Conservation (phyloP, 305 asterid species). For the Rubia tinctorum region DNA sequence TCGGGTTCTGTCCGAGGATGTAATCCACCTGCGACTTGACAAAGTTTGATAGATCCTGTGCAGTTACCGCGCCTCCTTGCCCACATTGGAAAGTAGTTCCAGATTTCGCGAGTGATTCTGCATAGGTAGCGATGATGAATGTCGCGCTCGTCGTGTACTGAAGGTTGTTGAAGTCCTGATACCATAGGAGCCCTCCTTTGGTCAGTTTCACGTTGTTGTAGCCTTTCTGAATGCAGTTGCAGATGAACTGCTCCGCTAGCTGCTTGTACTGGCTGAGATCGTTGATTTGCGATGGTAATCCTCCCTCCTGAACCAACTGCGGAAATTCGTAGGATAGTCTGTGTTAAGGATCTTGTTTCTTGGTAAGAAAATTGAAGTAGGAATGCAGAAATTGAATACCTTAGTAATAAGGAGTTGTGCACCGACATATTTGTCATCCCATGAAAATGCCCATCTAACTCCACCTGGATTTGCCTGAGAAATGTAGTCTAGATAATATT, state of each 20-base stretch:
- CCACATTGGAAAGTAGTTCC: conserved; percentile 29
- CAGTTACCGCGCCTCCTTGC: conserved; percentile 18
- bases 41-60: conserved; percentile 25
- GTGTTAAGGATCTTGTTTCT: not conserved
- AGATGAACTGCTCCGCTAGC: conserved; percentile 49
- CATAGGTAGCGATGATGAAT: conserved; percentile 38
- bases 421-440: conserved; percentile 78
- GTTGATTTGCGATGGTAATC: not conserved
- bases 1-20: conserved; percentile 59
- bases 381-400: not conserved
- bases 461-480: conserved; percentile 35
- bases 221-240: conserved; percentile 56
- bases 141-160: conserved; percentile 55
- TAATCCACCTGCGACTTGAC: conserved; percentile 62
- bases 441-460: conserved; percentile 42
- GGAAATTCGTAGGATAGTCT: not conserved
- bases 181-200: conserved; percentile 47
- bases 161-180: conserved; percentile 44
- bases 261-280: conserved; percentile 27
- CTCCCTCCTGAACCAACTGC: conserved; percentile 38
- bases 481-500: conserved; percentile 28
- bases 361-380: not conserved
- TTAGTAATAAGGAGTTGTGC: conserved; percentile 58
- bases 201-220: conserved; percentile 30
- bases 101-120: conserved; percentile 27